Conservation (phyloP, 2,329 filamentous ascomycete genomes). For the Gliomastix tumulicola region DNA sequence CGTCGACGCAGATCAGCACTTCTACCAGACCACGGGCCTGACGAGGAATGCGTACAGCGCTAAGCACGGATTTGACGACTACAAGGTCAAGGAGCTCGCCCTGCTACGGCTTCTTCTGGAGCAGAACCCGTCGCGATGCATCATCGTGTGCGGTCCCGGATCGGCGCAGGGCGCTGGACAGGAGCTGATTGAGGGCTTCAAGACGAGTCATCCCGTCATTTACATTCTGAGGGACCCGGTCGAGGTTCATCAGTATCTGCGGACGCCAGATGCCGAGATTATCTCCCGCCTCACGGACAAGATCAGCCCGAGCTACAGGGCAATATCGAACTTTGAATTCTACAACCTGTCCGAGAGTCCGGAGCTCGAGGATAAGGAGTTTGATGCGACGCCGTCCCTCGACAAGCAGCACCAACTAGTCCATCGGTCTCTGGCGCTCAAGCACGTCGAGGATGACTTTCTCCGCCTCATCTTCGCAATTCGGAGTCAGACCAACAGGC, state of each 20-base stretch:
- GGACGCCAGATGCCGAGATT: constrained; percentile 32
- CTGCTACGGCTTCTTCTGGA: constrained; percentile 30
- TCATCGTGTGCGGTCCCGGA: constrained; percentile 48
- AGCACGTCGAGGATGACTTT: constrained; percentile 20
- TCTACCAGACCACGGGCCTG: constrained; percentile 48
- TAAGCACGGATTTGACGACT: constrained; percentile 13
- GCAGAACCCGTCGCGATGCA: constrained; percentile 42
- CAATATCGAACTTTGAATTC: constrained; percentile 51
- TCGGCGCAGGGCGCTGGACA: constrained; percentile 49
- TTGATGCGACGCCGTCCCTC: background rate
- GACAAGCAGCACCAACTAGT: background rate
- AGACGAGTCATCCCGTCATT: constrained; percentile 50
- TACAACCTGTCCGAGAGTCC: constrained; percentile 19
- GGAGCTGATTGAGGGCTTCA: constrained; percentile 42
- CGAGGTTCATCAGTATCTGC: constrained; percentile 45
- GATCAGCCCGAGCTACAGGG: constrained; percentile 28
- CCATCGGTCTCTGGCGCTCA: constrained; percentile 27
- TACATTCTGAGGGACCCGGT: constrained; percentile 28
- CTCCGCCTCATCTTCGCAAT: constrained; percentile 1
- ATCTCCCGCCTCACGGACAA: constrained; percentile 39
- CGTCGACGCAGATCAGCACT: constrained; percentile 52
- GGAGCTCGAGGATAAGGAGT: constrained; percentile 22
- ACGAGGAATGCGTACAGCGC: constrained; percentile 47
- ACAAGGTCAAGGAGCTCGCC: constrained; percentile 8
- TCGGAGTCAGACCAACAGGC: background rate